A percentile compares a stretch with the other conserved stretches of the same genome.
Conservation (phyloP, 805 yeast species). For the Naumovozyma castellii region DNA sequence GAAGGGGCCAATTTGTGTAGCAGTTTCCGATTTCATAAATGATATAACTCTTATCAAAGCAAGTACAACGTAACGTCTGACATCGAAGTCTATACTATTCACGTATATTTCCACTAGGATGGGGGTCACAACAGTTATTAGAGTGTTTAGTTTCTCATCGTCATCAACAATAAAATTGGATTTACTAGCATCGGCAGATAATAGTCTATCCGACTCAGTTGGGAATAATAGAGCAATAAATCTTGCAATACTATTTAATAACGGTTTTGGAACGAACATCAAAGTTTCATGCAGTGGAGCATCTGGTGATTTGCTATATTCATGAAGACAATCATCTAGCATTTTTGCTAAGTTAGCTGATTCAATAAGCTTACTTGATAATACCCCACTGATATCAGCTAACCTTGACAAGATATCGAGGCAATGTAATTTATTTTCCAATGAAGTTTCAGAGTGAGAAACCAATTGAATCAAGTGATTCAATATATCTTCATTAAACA, state of each 20-base stretch:
- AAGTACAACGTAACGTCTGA: constrained; percentile 48
- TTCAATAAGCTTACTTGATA: constrained; percentile 38
- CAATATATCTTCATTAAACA: constrained; percentile 27
- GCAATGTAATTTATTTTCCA: constrained; percentile 27
- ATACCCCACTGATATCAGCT: constrained; percentile 36
- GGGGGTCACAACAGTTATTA: constrained; percentile 41
- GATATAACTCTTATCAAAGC: constrained; percentile 44
- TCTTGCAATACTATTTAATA: constrained; percentile 44
- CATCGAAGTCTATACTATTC: constrained; percentile 58
- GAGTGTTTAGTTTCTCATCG: constrained; percentile 22
- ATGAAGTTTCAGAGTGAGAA: constrained; percentile 23
- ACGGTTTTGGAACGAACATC: constrained; percentile 64
- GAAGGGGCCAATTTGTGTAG: constrained; percentile 27
- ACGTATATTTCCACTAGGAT: constrained; percentile 55
- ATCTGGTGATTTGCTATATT: constrained; percentile 34
- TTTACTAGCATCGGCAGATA: constrained; percentile 18
- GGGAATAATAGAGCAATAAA: constrained; percentile 56
- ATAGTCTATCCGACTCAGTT: constrained; percentile 19
- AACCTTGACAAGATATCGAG: constrained; percentile 36
- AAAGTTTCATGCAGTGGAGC: constrained; percentile 54
- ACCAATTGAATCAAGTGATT: constrained; percentile 26
- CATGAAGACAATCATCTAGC: constrained; percentile 41
- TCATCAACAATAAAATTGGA: constrained; percentile 18
- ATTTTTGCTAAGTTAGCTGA: constrained; percentile 40
- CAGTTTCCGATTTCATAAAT: constrained; percentile 29